A percentile compares a stretch with the other conserved stretches of the same genome.
Conservation (phyloP, 441 rosid genomes). For the Erysimum pusillum region DNA sequence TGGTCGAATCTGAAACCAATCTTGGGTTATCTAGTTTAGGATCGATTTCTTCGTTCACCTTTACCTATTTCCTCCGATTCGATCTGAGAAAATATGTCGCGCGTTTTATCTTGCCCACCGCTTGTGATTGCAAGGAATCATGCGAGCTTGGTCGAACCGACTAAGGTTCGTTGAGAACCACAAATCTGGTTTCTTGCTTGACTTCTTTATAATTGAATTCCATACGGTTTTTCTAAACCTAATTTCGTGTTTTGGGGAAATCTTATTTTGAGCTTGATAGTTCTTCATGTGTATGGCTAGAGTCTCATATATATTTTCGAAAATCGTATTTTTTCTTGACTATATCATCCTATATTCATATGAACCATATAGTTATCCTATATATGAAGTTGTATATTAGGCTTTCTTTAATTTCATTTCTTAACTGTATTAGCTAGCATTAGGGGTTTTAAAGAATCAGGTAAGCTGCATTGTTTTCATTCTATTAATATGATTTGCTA, state of each 20-base stretch:
- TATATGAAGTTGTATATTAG: background rate
- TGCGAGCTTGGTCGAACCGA: slow-evolving; percentile 59
- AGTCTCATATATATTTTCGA: background rate
- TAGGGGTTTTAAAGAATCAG: background rate
- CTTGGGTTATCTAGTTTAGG: background rate
- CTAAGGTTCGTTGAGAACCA: slow-evolving; percentile 78
- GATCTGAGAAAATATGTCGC: slow-evolving; percentile 53
- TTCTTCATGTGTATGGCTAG: slow-evolving; percentile 2
- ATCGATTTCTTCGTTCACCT: background rate
- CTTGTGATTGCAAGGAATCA: slow-evolving; percentile 52
- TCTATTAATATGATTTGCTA: background rate
- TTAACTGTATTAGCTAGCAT: background rate
- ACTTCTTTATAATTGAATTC: slow-evolving; percentile 6
- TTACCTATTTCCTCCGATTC: slow-evolving; percentile 6
- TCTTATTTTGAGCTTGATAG: background rate
- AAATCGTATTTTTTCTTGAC: background rate
- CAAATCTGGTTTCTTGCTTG: slow-evolving; percentile 52
- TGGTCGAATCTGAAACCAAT: slow-evolving; percentile 19
- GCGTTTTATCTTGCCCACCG: slow-evolving; percentile 28
- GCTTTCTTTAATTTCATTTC: background rate
- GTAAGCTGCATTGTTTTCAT: slow-evolving; percentile 3
- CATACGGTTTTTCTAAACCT: background rate
- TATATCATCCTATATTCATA: too few species aligned
- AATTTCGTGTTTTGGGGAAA: background rate
- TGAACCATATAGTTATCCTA: too few species aligned